These are phyloP conservation scores for Kalmusia sp. DNA, from an alignment of 2,329 filamentous ascomycete genomes.

Conservation along the genomic window DNA sequence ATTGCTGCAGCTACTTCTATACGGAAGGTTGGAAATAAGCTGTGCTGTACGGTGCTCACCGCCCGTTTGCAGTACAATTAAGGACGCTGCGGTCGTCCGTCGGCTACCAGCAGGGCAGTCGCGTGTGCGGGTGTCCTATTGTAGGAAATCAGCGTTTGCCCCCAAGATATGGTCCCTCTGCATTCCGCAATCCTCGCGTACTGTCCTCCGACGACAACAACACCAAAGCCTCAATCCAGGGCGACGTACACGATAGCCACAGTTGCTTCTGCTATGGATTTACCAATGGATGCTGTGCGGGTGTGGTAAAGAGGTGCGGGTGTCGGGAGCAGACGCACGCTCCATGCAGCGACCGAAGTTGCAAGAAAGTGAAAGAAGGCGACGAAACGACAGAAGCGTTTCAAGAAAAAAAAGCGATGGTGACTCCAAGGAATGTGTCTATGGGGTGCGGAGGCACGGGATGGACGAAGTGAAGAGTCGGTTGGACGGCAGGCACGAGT, in stretches of 20 bases:
- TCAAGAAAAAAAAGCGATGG: conserved; percentile 3
- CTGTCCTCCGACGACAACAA: conserved; percentile 11
- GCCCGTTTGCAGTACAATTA: conserved; percentile 14
- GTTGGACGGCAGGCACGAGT: conserved; percentile 12
- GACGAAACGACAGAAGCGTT: no score
- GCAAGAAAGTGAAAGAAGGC: background rate
- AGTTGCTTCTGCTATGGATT: background rate
- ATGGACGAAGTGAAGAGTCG: conserved; percentile 7
- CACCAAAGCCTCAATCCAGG: background rate
- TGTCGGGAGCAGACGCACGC: conserved; percentile 25
- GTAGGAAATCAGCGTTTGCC: conserved; percentile 23
- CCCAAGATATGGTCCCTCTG: conserved; percentile 11
- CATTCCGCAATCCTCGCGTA: conserved; percentile 18
- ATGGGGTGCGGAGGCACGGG: conserved; percentile 2
- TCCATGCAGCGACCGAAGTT: conserved; percentile 35
- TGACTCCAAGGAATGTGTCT: conserved; percentile 9
- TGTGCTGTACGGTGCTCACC: conserved; percentile 17
- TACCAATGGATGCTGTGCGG: conserved; percentile 12
- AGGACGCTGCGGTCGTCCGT: conserved; percentile 16
- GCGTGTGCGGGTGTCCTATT: conserved; percentile 21
- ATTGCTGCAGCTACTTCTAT: conserved; percentile 8
- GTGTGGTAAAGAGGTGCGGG: conserved; percentile 13
- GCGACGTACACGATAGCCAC: conserved; percentile 18
- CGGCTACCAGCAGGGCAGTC: conserved; percentile 20
- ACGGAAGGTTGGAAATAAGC: conserved; percentile 3